These are phyloP conservation scores for Athelia sp. DNA, from an alignment of 1,284 basidiomycete species.

Conservation along the genomic window DNA sequence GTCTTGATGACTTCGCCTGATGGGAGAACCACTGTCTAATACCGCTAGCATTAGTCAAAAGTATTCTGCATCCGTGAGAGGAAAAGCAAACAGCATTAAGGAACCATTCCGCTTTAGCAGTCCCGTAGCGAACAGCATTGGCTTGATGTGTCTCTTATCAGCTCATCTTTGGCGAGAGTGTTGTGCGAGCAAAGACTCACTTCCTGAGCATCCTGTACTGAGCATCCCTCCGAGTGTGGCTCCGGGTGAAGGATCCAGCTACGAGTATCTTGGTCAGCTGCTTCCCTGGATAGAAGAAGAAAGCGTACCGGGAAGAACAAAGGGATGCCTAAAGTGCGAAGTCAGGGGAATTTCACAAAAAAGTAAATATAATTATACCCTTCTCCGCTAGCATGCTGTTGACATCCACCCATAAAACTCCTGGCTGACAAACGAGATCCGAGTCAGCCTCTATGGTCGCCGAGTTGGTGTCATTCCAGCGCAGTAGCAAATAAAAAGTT, in stretches of 20 bases:
- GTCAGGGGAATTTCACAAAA: neutral
- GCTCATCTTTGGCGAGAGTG: constrained; percentile 1
- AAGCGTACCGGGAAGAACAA: constrained; percentile 84
- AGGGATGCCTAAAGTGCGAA: constrained; percentile 46
- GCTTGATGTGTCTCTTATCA: constrained; percentile 37
- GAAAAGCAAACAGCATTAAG: constrained; percentile 56
- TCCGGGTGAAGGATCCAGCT: constrained; percentile 75
- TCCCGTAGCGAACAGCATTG: constrained; percentile 87
- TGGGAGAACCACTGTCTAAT: constrained; percentile 82
- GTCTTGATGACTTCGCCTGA: constrained; percentile 94
- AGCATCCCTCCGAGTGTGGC: constrained; percentile 94
- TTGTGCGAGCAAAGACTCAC: constrained; percentile 33
- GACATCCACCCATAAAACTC: constrained; percentile 81
- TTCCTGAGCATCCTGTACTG: constrained; percentile 77
- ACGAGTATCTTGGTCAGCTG: neutral
- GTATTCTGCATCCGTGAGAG: constrained; percentile 2
- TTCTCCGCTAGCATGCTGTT: constrained; percentile 70
- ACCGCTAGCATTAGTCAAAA: constrained; percentile 1
- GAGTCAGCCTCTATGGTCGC: constrained; percentile 61
- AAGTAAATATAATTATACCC: constrained; percentile 27
- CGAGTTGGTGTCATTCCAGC: constrained; percentile 5
- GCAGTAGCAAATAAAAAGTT: neutral
- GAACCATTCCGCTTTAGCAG: constrained; percentile 82
- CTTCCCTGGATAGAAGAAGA: constrained; percentile 30
- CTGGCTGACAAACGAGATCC: constrained; percentile 82